These are phyloP conservation scores for Arabidopsis lyrata DNA, from an alignment of 441 rosid species.

Conservation along the genomic window DNA sequence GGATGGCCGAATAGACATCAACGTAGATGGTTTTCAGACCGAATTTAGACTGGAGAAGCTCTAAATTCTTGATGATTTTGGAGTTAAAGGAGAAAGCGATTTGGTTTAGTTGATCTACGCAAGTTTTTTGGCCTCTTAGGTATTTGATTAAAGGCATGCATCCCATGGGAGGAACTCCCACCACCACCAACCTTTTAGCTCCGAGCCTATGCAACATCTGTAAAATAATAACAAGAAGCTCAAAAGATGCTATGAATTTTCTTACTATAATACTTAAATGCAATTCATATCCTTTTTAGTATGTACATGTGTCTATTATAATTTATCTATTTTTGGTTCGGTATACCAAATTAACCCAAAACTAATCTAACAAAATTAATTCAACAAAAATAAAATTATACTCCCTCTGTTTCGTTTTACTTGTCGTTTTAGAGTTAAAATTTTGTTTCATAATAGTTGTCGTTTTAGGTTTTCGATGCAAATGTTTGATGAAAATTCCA, in stretches of 20 bases:
- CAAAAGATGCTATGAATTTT: conserved; percentile 1
- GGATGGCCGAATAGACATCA: conserved; percentile 56
- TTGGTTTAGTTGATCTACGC: conserved; percentile 60
- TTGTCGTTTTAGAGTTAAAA: too few relatives aligned
- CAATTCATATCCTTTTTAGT: not conserved
- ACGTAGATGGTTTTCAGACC: conserved; percentile 62
- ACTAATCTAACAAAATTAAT: too few relatives aligned
- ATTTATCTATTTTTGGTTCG: not conserved
- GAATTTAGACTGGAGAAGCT: conserved; percentile 35
- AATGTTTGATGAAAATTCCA: too few relatives aligned
- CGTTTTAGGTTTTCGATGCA: too few relatives aligned
- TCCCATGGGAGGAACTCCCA: conserved; percentile 87
- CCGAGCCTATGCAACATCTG: conserved; percentile 70
- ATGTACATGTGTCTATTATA: not conserved
- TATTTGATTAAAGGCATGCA: conserved; percentile 84
- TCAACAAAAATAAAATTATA: not conserved
- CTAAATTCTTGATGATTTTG: conserved; percentile 52
- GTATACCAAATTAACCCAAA: conserved; percentile 4
- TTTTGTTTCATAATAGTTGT: too few relatives aligned
- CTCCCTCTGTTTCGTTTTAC: too few relatives aligned
- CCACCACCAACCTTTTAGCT: conserved; percentile 62
- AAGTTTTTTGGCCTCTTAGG: conserved; percentile 49
- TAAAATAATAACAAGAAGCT: conserved; percentile 25
- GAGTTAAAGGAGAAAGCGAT: conserved; percentile 59
- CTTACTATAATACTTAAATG: not conserved